Percentiles rank a stretch among this genome's conserved stretches.
These are phyloP conservation scores for Gaertneriomyces semiglobifer DNA, from an alignment of 192 early-diverging fungal species.

Conservation along the genomic window DNA sequence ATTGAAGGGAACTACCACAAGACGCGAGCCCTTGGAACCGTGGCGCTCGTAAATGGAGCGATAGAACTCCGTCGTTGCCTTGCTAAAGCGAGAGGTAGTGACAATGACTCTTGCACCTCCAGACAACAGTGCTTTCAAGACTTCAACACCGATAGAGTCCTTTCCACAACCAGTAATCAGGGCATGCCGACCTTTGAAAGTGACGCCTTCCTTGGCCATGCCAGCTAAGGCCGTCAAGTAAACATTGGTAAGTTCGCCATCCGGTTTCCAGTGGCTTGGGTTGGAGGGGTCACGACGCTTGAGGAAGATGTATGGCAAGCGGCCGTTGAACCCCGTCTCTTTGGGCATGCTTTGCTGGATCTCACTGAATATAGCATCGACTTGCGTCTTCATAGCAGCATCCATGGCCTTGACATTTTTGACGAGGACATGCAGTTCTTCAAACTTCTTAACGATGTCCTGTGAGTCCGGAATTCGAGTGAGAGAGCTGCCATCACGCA, in stretches of 20 bases:
- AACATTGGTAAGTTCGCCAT: slow-evolving; percentile 67
- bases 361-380: slow-evolving; percentile 40
- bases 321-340: slow-evolving; percentile 6
- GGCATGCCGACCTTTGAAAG: slow-evolving; percentile 80
- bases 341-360: slow-evolving; percentile 34
- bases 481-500: slow-evolving; percentile 54
- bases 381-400: slow-evolving; percentile 25
- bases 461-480: slow-evolving; percentile 38
- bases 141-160: slow-evolving; percentile 83
- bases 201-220: slow-evolving; percentile 78
- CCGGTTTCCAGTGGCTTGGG: slow-evolving; percentile 81
- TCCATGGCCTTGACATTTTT: slow-evolving; percentile 25
- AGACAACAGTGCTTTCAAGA: slow-evolving; percentile 76
- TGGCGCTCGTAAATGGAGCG: slow-evolving; percentile 80
- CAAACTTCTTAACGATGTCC: slow-evolving; percentile 46
- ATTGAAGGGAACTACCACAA: slow-evolving; percentile 94
- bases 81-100: slow-evolving; percentile 88
- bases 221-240: slow-evolving; percentile 80
- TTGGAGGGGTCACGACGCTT: slow-evolving; percentile 50
- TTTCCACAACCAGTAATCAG: slow-evolving; percentile 88
- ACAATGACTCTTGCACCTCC: slow-evolving; percentile 88
- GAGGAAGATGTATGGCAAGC: slow-evolving; percentile 49
- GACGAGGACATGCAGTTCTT: slow-evolving; percentile 32
- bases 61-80: slow-evolving; percentile 76
- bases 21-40: slow-evolving; percentile 80